Evolutionary conservation across 345 rosid species (phyloP).

Genomic region (Luvunga scandens): DNA sequence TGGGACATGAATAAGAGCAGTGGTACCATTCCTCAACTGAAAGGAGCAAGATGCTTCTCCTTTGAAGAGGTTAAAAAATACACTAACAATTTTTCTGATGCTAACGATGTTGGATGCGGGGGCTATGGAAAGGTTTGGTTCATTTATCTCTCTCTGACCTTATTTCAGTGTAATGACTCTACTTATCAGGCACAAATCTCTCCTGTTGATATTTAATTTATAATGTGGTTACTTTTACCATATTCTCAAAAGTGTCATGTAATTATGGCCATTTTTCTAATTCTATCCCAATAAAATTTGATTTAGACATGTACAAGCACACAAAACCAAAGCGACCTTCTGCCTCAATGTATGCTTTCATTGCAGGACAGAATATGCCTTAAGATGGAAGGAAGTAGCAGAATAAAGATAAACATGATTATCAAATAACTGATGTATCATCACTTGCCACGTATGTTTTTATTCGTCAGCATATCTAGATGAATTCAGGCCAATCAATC

Average conservation of each 20-base stretch:
- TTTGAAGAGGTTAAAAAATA: constrained; percentile 71
- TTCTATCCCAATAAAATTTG: neutral
- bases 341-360: neutral
- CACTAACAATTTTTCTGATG: constrained; percentile 64
- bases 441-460: neutral
- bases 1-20: constrained; percentile 63
- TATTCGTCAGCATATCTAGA: neutral
- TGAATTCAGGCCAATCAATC: neutral
- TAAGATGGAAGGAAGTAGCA: neutral
- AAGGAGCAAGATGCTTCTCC: constrained; percentile 75
- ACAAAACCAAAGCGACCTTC: neutral
- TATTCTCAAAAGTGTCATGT: too few relatives aligned
- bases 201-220: too few relatives aligned
- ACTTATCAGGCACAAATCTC: neutral
- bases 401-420: neutral
- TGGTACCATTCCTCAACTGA: constrained; percentile 61
- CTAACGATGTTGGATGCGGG: constrained; percentile 74
- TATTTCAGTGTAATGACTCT: neutral
- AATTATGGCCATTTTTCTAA: too few relatives aligned
- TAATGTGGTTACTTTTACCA: too few relatives aligned
- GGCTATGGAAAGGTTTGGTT: constrained; percentile 83
- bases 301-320: neutral
- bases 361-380: neutral
- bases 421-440: neutral
- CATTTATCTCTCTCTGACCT: constrained; percentile 8